phyloP scores from a whole-genome alignment of 2,329 filamentous ascomycete species.

The Hirsutella minnesotensis region DNA sequence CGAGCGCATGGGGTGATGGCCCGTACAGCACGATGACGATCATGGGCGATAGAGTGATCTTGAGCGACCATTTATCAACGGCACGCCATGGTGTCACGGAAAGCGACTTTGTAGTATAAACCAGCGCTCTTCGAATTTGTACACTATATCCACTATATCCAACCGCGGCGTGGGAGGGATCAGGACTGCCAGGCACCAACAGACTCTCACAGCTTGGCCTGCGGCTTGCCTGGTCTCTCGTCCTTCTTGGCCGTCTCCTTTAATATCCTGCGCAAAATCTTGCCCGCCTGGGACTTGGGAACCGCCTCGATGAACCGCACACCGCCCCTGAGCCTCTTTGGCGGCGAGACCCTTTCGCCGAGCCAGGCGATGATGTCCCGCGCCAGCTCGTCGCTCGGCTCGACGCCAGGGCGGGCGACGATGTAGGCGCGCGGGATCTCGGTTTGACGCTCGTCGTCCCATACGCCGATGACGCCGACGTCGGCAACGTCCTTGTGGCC shows the following conservation, averaged over 20 bases:
- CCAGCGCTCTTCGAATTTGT: background rate
- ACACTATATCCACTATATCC: background rate
- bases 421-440: slow-evolving; percentile 50
- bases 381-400: slow-evolving; percentile 19
- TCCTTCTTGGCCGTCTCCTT: slow-evolving; percentile 27
- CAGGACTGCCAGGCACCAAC: too few species aligned
- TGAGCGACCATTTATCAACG: background rate
- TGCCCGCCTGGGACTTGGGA: slow-evolving; percentile 53
- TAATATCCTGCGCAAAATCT: slow-evolving; percentile 37
- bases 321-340: slow-evolving; percentile 61
- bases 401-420: slow-evolving; percentile 22
- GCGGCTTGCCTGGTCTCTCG: slow-evolving; percentile 15
- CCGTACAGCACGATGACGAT: background rate
- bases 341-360: slow-evolving; percentile 47
- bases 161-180: background rate
- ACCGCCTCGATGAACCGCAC: slow-evolving; percentile 56
- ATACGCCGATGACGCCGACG: slow-evolving; percentile 53
- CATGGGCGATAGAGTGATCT: background rate
- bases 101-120: background rate
- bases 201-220: slow-evolving; percentile 28
- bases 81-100: background rate
- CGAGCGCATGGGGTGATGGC: slow-evolving; percentile 54
- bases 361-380: slow-evolving; percentile 24
- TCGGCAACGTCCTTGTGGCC: slow-evolving; percentile 36
- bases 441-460: slow-evolving; percentile 45